Evolutionary conservation across 2,329 filamentous ascomycete genomes (phyloP), one percentile per base, ranked within the genome.

Genomic region (Didymella exigua): DNA sequence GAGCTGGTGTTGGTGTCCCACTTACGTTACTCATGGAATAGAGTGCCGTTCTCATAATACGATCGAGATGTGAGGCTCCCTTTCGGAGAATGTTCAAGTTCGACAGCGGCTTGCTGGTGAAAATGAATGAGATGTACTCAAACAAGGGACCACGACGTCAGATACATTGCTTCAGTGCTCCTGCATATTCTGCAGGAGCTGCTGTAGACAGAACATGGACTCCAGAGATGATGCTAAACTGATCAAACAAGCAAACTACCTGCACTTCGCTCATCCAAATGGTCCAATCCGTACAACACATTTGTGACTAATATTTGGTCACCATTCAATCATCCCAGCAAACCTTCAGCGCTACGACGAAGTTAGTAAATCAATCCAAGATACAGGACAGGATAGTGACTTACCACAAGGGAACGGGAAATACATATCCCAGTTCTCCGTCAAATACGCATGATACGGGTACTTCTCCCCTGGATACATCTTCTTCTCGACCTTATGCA

Each of bases 351-450:
- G 67, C 68, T 70, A 47, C 27, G 46, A 31, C 23, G 2, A 36
- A 13, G 49, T 67, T 44, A 66, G 62, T 58, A 53, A 5, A 5
- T 23, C 19, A n/a, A 27, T 4, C 31, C 10, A 2, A n/a, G 5
- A 18, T 2, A 4, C 21, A 7, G 2, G 38, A n/a, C 16, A 33
- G n/a, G 18, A 4, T 16, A 16, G 30, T 4, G 66, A 76, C 78
- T 78, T 67, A 79, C 78, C 73, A 49, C 74, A 76, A 45, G 78
- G 78, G 54, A 80, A 80, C 34, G 77, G 77, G 63, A 78, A 79
- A 62, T 73, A 78, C 62, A 68, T 71, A 68, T 80, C 77, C 75
- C 77, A 77, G 46, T 78, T 77, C 71, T 79, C 78, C 30, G 76
- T 80, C 71, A 81, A 61, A 55, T 79, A 81, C 21, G 72, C 71